Conservation (phyloP, 768 basidiomycete species). For the Cantharellus anzutake region DNA sequence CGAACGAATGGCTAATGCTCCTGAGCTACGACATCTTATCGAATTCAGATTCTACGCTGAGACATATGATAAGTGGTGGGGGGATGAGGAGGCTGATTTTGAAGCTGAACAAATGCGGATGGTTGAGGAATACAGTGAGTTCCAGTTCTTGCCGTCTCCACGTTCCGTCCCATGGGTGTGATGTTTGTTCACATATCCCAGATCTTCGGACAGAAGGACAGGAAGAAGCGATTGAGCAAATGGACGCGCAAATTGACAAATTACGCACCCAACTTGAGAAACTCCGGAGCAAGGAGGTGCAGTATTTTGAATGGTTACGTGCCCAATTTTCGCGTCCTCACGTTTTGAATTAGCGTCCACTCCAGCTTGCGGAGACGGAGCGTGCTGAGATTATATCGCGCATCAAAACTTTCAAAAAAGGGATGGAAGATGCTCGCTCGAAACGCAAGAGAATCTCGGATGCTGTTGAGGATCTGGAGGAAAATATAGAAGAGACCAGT, state of each 20-base stretch:
- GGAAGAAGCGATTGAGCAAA: background rate
- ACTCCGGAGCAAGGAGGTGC: background rate
- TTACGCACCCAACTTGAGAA: background rate
- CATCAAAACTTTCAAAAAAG: conserved; percentile 50
- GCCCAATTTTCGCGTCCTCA: conserved; percentile 25
- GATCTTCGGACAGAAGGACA: background rate
- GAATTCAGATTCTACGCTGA: conserved; percentile 57
- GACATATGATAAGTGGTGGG: conserved; percentile 53
- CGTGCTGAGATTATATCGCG: conserved; percentile 11
- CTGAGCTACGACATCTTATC: conserved; percentile 47
- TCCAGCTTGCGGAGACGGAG: background rate
- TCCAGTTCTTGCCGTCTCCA: background rate
- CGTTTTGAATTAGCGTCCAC: conserved; percentile 1
- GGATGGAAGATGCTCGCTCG: conserved; percentile 36
- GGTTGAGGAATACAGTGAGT: conserved; percentile 23
- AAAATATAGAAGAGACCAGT: conserved; percentile 33
- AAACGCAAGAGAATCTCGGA: conserved; percentile 10
- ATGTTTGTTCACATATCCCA: background rate
- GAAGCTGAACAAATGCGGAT: conserved; percentile 47
- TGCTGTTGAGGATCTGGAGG: conserved; percentile 22
- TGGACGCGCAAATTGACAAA: background rate
- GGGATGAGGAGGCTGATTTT: conserved; percentile 37
- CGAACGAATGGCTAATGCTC: conserved; percentile 32
- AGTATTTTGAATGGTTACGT: conserved; percentile 20
- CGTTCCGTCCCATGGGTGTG: background rate